Evolutionary conservation across 306 rosid genomes (phyloP).

Genomic region (Cucurbita ficifolia): DNA sequence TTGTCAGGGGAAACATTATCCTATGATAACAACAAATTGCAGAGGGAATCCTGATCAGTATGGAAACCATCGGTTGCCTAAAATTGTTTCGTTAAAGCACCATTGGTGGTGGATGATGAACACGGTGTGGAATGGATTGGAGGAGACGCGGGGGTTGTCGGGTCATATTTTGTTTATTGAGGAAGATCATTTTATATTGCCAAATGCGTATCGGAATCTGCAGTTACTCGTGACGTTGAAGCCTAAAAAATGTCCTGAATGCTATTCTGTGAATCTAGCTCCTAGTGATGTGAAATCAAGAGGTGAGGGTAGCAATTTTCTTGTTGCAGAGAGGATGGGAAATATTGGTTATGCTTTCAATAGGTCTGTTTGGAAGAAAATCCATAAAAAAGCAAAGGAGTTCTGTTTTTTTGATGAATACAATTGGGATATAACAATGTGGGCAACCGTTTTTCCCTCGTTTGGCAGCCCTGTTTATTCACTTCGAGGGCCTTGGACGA

Average conservation of each 20-base stretch:
- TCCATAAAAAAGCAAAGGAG: conserved; percentile 55
- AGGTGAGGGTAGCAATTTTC: conserved; percentile 57
- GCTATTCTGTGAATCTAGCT: conserved; percentile 87
- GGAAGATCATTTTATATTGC: conserved; percentile 82
- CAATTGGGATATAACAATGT: conserved; percentile 98
- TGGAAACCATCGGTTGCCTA: conserved; percentile 70
- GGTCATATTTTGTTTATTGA: conserved; percentile 86
- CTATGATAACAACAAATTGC: conserved; percentile 19
- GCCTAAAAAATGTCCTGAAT: conserved; percentile 62
- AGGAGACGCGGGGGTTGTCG: conserved; percentile 39
- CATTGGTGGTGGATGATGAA: conserved; percentile 99
- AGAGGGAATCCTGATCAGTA: conserved; percentile 79
- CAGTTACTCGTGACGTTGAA: conserved; percentile 51
- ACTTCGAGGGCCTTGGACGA: conserved; percentile 68
- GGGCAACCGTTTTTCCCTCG: conserved; percentile 95
- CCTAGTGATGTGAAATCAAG: conserved; percentile 88
- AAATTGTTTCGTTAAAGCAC: conserved; percentile 87
- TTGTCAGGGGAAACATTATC: conserved; percentile 53
- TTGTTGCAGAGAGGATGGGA: conserved; percentile 95
- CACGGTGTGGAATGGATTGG: conserved; percentile 80
- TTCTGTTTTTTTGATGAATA: conserved; percentile 88
- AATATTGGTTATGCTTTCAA: conserved; percentile 79
- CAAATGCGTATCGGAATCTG: conserved; percentile 79
- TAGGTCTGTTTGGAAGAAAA: conserved; percentile 76
- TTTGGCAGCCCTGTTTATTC: conserved; percentile 81